Conservation (phyloP, 305 asterid species). For the Fraxinus sp. region DNA sequence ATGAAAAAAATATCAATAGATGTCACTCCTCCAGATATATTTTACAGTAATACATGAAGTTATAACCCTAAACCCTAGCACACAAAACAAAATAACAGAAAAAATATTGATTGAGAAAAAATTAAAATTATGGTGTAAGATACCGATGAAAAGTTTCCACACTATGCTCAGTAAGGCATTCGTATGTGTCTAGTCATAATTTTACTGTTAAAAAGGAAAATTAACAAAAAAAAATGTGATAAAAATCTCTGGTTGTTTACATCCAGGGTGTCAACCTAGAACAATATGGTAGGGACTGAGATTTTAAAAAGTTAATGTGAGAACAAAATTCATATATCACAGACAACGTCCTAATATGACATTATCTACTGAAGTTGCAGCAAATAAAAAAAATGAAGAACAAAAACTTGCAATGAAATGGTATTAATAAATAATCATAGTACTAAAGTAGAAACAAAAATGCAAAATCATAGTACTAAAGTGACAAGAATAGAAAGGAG, state of each 20-base stretch:
- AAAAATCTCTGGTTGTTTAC: not conserved
- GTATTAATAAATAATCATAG: not conserved
- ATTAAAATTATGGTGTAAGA: not conserved
- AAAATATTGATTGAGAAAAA: not conserved
- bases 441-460: not conserved
- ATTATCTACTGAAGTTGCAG: not conserved
- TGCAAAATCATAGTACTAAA: not conserved
- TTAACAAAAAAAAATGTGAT: not conserved
- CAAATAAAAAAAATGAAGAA: not conserved
- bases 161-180: not conserved
- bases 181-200: not conserved
- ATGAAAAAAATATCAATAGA: not conserved
- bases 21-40: not conserved
- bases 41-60: not conserved
- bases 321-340: not conserved
- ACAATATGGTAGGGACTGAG: not conserved
- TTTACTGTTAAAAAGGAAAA: not conserved
- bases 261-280: not conserved
- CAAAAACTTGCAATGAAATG: not conserved
- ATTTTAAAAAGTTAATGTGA: not conserved
- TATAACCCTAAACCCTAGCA: not conserved
- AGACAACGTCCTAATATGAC: not conserved
- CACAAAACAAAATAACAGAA: not conserved
- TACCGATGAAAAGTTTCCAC: not conserved
- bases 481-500: not conserved